Percentiles rank a stretch among this genome's conserved stretches.
These are phyloP conservation scores for Metschnikowia sp. DNA, from an alignment of 805 yeast species.

Conservation along the genomic window DNA sequence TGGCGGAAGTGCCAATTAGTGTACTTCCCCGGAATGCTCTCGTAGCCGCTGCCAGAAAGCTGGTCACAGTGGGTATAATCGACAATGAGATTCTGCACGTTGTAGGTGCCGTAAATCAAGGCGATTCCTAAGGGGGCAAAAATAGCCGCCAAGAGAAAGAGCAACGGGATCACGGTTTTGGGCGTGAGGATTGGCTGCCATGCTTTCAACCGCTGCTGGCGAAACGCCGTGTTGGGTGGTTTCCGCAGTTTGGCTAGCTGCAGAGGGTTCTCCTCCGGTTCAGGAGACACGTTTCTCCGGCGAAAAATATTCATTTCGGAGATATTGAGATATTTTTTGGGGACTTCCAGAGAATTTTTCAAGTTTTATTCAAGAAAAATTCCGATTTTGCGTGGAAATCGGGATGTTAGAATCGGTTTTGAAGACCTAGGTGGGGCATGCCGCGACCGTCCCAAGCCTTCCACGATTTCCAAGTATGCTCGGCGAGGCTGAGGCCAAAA, in stretches of 20 bases:
- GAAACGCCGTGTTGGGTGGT: constrained; percentile 67
- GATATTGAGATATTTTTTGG: too few relatives aligned
- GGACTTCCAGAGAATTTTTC: too few relatives aligned
- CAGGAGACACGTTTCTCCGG: constrained; percentile 26
- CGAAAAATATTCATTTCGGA: constrained; percentile 29
- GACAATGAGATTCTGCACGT: constrained; percentile 70
- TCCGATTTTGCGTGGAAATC: too few relatives aligned
- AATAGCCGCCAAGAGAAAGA: constrained; percentile 68
- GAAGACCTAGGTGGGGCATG: too few relatives aligned
- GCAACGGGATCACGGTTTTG: constrained; percentile 80
- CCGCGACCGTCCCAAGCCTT: too few relatives aligned
- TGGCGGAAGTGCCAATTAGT: constrained; percentile 59
- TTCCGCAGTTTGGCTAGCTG: constrained; percentile 32
- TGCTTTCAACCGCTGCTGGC: constrained; percentile 69
- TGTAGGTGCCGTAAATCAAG: constrained; percentile 69
- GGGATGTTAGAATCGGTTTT: too few relatives aligned
- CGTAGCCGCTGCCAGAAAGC: constrained; percentile 35
- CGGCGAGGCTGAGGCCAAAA: too few relatives aligned
- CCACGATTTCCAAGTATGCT: too few relatives aligned
- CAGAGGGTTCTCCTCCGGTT: constrained; percentile 16
- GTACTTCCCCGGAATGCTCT: constrained; percentile 57
- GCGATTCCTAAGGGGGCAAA: constrained; percentile 93
- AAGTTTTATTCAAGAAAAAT: too few relatives aligned
- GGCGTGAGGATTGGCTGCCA: constrained; percentile 92
- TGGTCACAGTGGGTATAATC: constrained; percentile 71